Evolutionary conservation across 305 asterid genomes (phyloP).

Genomic region (Coffea humblotiana): DNA sequence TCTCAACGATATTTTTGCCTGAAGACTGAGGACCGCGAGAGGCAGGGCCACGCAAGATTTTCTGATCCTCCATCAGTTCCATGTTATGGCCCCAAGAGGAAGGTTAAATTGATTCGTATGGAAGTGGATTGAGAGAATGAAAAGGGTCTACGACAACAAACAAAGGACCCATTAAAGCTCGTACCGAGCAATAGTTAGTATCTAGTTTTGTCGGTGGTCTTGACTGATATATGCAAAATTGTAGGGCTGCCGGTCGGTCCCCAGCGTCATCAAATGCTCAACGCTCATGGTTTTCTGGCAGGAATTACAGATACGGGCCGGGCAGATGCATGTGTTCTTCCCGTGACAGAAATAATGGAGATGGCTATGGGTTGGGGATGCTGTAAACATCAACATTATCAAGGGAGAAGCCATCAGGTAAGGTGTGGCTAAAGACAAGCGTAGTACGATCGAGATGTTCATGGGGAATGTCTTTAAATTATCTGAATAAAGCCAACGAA

Average conservation of each 20-base stretch:
- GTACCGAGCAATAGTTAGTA: not conserved
- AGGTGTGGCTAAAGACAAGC: not conserved
- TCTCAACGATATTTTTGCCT: not conserved
- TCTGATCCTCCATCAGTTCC: not conserved
- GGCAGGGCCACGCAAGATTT: not conserved
- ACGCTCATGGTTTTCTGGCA: not conserved
- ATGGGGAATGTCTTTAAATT: not conserved
- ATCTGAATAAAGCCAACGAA: not conserved
- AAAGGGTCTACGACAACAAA: constrained; percentile 6
- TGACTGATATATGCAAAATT: no score
- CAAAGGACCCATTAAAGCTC: constrained; percentile 9
- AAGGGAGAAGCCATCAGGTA: not conserved
- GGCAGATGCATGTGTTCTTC: not conserved
- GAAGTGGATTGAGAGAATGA: constrained; percentile 10
- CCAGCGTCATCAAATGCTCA: not conserved
- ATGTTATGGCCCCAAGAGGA: not conserved
- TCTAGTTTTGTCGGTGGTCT: constrained; percentile 24
- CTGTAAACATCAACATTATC: not conserved
- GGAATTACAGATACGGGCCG: not conserved
- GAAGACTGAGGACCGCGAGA: not conserved
- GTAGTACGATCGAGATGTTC: not conserved
- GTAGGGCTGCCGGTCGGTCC: not conserved
- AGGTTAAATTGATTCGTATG: constrained; percentile 3
- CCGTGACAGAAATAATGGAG: constrained; percentile 1
- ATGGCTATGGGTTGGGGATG: not conserved